A percentile compares a stretch with the other conserved stretches of the same genome.
Conservation (phyloP, 2,329 filamentous ascomycete species). For the Shiraia bambusicola region DNA sequence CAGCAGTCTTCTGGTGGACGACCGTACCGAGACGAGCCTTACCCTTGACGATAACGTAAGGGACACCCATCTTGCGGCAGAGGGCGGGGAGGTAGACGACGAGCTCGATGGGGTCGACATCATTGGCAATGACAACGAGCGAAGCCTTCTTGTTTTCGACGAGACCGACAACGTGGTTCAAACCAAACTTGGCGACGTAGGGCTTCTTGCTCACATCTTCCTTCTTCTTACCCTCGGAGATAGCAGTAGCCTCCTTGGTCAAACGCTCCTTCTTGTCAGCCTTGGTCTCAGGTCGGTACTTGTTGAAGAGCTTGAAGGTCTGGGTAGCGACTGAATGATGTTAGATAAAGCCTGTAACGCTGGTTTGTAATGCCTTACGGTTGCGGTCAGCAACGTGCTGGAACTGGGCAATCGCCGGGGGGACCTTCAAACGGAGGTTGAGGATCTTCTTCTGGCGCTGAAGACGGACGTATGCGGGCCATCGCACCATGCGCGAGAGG, state of each 20-base stretch:
- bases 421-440: conserved; percentile 97
- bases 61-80: conserved; percentile 99
- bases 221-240: conserved; percentile 99
- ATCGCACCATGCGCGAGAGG: conserved; percentile 83
- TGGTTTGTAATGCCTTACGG: conserved; percentile 24
- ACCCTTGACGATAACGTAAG: conserved; percentile 99
- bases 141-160: conserved; percentile 95
- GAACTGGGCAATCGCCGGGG: conserved; percentile 96
- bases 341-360: conserved; percentile 71
- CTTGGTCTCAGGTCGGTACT: conserved; percentile 99
- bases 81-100: conserved; percentile 98
- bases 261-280: conserved; percentile 99
- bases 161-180: conserved; percentile 81
- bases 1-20: conserved; percentile 99
- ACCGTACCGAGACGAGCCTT: conserved; percentile 99
- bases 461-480: conserved; percentile 92
- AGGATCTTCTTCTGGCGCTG: conserved; percentile 96
- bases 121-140: conserved; percentile 97
- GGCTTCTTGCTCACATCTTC: conserved; percentile 98
- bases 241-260: conserved; percentile 94
- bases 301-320: conserved; percentile 99
- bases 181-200: conserved; percentile 98
- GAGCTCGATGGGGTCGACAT: conserved; percentile 99
- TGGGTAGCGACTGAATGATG: conserved; percentile 70
- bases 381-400: conserved; percentile 73